Base-by-base conservation (phyloP, 2,329 filamentous ascomycete species). In the Fusarium mangiferae region DNA sequence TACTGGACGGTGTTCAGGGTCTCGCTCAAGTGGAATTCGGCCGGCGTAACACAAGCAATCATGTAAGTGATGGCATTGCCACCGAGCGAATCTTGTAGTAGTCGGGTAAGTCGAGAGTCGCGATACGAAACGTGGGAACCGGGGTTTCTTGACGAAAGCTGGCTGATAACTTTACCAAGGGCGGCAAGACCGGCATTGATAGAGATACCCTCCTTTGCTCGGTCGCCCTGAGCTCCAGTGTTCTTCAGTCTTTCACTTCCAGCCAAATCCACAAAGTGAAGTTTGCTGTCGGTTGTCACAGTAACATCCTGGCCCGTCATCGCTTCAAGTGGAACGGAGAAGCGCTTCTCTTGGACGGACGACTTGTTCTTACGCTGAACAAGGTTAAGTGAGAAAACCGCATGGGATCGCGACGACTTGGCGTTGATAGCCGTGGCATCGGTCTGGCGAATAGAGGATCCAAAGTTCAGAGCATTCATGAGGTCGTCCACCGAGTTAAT, bases 21-120 rank as follows among this genome's bases (percentile, higher is more conserved):
- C 84, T 99, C 96, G 84, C 95, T 98, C 49, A 99, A 87, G 81
- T 99, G 96, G 80, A 99, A 99, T 81, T 98, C 95, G 20, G 96
- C 94, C 0, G 95, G 96, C 2, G 96, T 99, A 36, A 99, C 95
- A 83, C 96, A 99, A 14, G 96, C 96, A 84, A 99, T 96, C 96
- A 99, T 98, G 84, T 98, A 99, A 2, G 96, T 99, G 80, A 98
- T 97, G 41, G 96, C 96, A 81, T 97, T 98, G 9, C 96, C 96
- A 65, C 96, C 96, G 10, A 99, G 88, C 1, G 96, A 99, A 83
- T 99, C 96, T 85, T 99, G 96, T 24, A 99, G 89, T 30, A 99
- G 87, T 68, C 96, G 92, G 17, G 96, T 99, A 77, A 99, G 90
- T 81, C 95, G 95, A n/a, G 96, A 98, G 84, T 99, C 96, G 73